Evolutionary conservation across 2,329 filamentous ascomycete species (phyloP), one percentile per base, ranked within the genome.

Genomic region (Emmonsia crescens): DNA sequence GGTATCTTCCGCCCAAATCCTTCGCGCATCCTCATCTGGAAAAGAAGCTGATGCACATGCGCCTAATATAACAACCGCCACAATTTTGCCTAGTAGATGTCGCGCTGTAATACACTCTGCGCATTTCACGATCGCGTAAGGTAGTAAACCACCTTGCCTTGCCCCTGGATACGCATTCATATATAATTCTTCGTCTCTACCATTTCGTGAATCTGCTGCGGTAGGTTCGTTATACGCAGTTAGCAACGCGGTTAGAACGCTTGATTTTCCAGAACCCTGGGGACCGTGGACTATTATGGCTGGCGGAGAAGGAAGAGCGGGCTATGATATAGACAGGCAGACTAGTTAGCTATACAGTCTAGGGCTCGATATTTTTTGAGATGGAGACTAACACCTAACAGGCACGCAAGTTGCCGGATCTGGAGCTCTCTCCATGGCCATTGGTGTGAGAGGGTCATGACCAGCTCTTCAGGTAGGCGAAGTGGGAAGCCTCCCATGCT

Each of bases 181-280:
- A 38, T 48, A 42, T 24, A 36, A 54, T 16, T 36, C 31, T 24
- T 10, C 29, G 14, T 55, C 44, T 2, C 62, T 57, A 29, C 21
- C 33, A 36, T 59, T 40, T 5, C 52, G 46, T 49, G 54, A 60
- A 40, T 49, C 21, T 12, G 10, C 44, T 36, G n/a, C 68, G 42
- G 87, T 67, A n/a, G 80, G 79, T 51, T 78, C 78, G 3, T 81
- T 78, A 8, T 88, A 81, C 38, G 83, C 80, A 12, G 80, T 81
- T 21, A 95, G 81, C 19, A 91, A 81, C 2, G 81, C 79, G 61
- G 80, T 79, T 3, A 87, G 79, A 58, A 96, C 82, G 56, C 84
- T 83, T 38, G 85, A 89, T 77, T 97, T 97, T 48, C 91, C 93
- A 0, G 92, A 96, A 1, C 91, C 88, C 69, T 92, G 86, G 36